Evolutionary conservation across 1,284 basidiomycete species (phyloP).

Genomic region (Apiotrichum laibachii): DNA sequence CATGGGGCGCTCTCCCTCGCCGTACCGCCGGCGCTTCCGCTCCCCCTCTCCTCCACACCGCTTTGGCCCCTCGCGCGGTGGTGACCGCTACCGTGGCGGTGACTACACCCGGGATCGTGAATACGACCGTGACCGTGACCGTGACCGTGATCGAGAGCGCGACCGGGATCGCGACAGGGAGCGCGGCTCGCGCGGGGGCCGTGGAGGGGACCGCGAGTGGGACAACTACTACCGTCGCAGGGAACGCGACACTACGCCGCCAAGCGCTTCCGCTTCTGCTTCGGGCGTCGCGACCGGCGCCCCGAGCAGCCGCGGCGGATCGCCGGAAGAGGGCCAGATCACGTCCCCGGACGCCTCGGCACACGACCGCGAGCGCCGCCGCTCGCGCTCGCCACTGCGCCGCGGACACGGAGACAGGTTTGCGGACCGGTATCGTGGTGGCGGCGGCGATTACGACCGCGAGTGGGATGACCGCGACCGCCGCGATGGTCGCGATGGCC

Average conservation of each 20-base stretch:
- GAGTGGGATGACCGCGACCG: constrained; percentile 10
- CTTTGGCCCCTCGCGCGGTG: constrained; percentile 12
- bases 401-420: constrained; percentile 7
- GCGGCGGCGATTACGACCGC: constrained; percentile 4
- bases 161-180: constrained; percentile 11
- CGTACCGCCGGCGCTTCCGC: constrained; percentile 28
- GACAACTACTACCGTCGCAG: constrained; percentile 24
- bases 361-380: constrained; percentile 3
- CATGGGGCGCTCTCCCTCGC: constrained; percentile 41
- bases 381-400: constrained; percentile 6
- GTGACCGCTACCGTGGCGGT: constrained; percentile 20
- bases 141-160: constrained; percentile 11
- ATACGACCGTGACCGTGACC: constrained; percentile 14
- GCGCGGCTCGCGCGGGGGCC: neutral
- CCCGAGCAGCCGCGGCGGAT: constrained; percentile 20
- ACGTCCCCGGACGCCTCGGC: constrained; percentile 23
- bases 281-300: constrained; percentile 9
- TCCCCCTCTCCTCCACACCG: constrained; percentile 26
- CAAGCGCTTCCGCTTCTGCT: neutral
- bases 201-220: constrained; percentile 19
- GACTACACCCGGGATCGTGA: constrained; percentile 15
- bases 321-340: constrained; percentile 47
- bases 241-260: constrained; percentile 14
- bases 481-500: neutral
- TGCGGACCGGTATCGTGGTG: constrained; percentile 13